Conservation (phyloP, 441 rosid species). For the Mallotus japonicus region DNA sequence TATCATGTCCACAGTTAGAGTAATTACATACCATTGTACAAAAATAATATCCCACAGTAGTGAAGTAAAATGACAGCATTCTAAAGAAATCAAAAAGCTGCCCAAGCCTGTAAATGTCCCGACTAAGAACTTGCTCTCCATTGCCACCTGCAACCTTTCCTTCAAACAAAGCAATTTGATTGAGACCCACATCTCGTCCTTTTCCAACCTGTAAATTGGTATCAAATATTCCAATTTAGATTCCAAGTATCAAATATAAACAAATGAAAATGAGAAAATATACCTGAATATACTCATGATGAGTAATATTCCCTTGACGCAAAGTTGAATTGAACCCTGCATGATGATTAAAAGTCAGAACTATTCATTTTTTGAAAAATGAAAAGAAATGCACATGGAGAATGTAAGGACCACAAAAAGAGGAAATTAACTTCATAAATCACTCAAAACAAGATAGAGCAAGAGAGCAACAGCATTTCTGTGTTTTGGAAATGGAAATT, state of each 20-base stretch:
- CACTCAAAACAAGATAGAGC: neutral
- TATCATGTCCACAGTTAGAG: neutral
- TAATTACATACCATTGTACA: constrained; percentile 86
- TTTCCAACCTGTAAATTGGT: constrained; percentile 81
- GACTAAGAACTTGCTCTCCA: constrained; percentile 99
- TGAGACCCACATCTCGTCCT: constrained; percentile 99
- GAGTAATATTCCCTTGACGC: constrained; percentile 98
- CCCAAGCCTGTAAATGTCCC: constrained; percentile 97
- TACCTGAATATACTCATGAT: constrained; percentile 99
- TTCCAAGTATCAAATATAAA: constrained; percentile 10
- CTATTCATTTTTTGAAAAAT: neutral
- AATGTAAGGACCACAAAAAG: neutral
- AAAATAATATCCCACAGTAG: constrained; percentile 93
- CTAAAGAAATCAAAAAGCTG: constrained; percentile 98
- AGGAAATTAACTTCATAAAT: neutral
- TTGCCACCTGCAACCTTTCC: constrained; percentile 99
- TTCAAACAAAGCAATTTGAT: constrained; percentile 98
- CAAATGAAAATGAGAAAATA: constrained; percentile 16
- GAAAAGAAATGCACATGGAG: neutral
- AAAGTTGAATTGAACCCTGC: constrained; percentile 96
- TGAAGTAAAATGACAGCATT: constrained; percentile 97
- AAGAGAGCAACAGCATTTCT: neutral
- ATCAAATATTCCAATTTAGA: constrained; percentile 18
- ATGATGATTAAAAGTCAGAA: constrained; percentile 3
- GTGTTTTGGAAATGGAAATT: no score